Evolutionary conservation across 352 stramenopile genomes (phyloP).

Genomic region (Elongisporangium anandrum): DNA sequence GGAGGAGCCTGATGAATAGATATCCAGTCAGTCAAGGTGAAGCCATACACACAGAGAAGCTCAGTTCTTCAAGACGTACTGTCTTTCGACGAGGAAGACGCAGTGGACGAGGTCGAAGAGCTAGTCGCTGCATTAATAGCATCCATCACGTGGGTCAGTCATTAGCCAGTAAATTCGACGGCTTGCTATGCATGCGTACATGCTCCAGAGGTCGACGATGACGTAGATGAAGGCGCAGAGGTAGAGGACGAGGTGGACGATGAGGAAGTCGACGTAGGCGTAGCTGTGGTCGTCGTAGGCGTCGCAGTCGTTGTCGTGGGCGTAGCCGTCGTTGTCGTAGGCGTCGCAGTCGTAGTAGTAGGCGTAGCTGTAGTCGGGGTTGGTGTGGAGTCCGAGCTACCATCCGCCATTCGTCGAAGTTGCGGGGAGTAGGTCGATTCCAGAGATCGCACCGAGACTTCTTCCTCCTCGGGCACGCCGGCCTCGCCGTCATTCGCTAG

Average conservation of each 20-base stretch:
- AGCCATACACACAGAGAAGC: neutral
- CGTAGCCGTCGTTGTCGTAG: conserved; percentile 13
- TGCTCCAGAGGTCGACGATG: neutral
- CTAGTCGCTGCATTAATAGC: neutral
- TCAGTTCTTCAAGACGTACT: neutral
- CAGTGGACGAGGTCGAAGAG: conserved; percentile 2
- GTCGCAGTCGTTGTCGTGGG: conserved; percentile 16
- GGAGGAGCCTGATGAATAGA: conserved; percentile 3
- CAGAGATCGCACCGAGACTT: neutral
- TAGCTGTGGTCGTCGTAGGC: conserved; percentile 13
- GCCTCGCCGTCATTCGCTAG: neutral
- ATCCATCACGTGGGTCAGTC: neutral
- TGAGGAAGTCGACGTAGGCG: conserved; percentile 17
- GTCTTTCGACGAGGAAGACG: conserved; percentile 4
- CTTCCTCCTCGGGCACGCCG: neutral
- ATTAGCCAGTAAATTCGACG: neutral
- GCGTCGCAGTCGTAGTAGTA: conserved; percentile 8
- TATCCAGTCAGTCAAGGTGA: neutral
- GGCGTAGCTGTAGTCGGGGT: conserved; percentile 11
- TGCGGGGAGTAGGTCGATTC: neutral
- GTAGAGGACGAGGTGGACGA: conserved; percentile 9
- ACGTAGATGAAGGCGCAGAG: conserved; percentile 13
- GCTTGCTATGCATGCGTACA: neutral
- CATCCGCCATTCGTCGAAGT: conserved; percentile 1
- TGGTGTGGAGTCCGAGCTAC: neutral